Conservation (phyloP, 2,329 filamentous ascomycete species). For the Fusarium sp. region DNA sequence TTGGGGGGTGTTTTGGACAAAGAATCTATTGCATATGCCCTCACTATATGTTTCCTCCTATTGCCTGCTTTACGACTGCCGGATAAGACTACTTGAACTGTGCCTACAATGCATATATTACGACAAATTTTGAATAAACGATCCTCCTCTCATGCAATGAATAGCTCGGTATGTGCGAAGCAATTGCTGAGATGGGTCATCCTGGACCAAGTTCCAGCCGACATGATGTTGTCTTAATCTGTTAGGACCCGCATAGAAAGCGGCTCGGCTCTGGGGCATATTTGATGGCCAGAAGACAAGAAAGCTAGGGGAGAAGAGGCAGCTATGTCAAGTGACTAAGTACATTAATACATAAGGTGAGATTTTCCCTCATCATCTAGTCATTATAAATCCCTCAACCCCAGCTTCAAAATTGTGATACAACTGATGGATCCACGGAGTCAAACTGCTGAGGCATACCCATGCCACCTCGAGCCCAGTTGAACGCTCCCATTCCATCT, state of each 20-base stretch:
- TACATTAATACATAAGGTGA: not conserved
- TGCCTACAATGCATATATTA: not conserved
- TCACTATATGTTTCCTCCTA: slow-evolving; percentile 14
- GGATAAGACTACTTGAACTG: not conserved
- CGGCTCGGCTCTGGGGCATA: not conserved
- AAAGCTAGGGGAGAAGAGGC: not conserved
- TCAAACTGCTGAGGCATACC: slow-evolving; percentile 23
- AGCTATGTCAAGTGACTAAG: not conserved
- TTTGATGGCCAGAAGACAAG: not conserved
- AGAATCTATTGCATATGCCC: slow-evolving; percentile 38
- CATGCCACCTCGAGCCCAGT: slow-evolving; percentile 20
- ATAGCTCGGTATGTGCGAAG: not conserved
- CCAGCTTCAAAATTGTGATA: slow-evolving; percentile 19
- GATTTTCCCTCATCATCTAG: not conserved
- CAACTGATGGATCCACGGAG: slow-evolving; percentile 26
- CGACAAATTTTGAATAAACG: not conserved
- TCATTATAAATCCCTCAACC: not conserved
- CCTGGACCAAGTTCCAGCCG: not conserved
- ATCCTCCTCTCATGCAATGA: not conserved
- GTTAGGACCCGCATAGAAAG: not conserved
- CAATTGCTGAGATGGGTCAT: not conserved
- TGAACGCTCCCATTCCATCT: slow-evolving; percentile 34
- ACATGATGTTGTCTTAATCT: not conserved
- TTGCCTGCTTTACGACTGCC: not conserved
- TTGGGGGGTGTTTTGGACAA: slow-evolving; percentile 40